A percentile compares a stretch with the other conserved stretches of the same genome.
phyloP scores from a whole-genome alignment of 1,284 basidiomycete genomes.

The Tilletia setariae region DNA sequence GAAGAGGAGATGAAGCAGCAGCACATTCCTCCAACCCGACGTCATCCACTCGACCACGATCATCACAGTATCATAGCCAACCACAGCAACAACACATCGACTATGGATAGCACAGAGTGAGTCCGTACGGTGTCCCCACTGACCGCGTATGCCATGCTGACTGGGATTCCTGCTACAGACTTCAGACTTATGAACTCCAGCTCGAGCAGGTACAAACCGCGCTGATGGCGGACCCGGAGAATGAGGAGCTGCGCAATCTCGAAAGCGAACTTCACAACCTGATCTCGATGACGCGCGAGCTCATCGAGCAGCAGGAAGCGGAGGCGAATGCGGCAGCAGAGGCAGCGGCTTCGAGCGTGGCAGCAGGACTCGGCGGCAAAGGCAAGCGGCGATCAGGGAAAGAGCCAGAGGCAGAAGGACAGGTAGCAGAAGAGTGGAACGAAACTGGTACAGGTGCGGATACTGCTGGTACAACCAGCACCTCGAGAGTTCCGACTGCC shows the following conservation, averaged over 20 bases:
- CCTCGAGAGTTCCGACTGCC: no score
- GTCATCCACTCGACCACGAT: background rate
- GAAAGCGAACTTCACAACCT: constrained; percentile 82
- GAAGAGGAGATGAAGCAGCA: background rate
- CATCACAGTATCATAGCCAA: background rate
- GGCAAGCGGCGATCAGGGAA: constrained; percentile 4
- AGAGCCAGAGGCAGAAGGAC: background rate
- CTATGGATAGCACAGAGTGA: constrained; percentile 27
- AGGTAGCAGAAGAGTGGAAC: constrained; percentile 3
- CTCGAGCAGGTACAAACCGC: constrained; percentile 85
- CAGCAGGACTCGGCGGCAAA: background rate
- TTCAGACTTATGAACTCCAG: constrained; percentile 47
- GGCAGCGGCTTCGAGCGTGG: background rate
- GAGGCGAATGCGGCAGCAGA: background rate
- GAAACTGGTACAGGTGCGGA: background rate
- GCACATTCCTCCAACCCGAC: background rate
- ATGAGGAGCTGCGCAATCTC: constrained; percentile 67
- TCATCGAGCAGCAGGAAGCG: constrained; percentile 18
- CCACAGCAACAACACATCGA: background rate
- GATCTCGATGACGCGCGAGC: constrained; percentile 69
- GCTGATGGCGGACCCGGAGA: constrained; percentile 75
- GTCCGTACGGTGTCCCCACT: background rate
- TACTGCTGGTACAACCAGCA: background rate
- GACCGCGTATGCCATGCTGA: background rate
- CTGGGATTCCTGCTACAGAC: constrained; percentile 6